Evolutionary conservation across 495 filamentous ascomycete genomes (phyloP).

Genomic region (Recurvomyces mirabilis): DNA sequence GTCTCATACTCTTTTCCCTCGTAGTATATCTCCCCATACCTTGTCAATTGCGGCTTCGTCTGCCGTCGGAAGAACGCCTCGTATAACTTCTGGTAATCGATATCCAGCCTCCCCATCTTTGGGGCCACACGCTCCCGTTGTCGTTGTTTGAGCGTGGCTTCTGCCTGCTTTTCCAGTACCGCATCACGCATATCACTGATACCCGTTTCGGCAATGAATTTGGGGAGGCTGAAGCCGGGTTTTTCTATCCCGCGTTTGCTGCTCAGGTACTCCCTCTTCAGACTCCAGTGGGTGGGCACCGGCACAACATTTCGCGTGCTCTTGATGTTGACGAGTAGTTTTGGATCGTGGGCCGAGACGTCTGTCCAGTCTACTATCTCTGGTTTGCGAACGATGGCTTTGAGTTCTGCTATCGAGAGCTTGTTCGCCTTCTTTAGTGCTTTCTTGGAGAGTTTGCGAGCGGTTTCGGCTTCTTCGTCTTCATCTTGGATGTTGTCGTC

Average conservation of each 20-base stretch:
- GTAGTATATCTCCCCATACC: constrained; percentile 96
- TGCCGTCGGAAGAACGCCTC: constrained; percentile 97
- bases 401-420: constrained; percentile 87
- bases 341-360: constrained; percentile 80
- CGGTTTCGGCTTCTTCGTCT: constrained; percentile 63
- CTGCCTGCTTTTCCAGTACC: constrained; percentile 86
- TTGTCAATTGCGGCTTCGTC: constrained; percentile 84
- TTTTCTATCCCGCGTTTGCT: constrained; percentile 96
- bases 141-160: constrained; percentile 83
- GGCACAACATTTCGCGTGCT: constrained; percentile 91
- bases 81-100: constrained; percentile 95
- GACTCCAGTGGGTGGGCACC: constrained; percentile 83
- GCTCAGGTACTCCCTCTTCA: constrained; percentile 93
- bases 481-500: constrained; percentile 85
- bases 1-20: constrained; percentile 98
- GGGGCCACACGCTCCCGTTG: constrained; percentile 88
- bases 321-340: constrained; percentile 85
- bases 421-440: constrained; percentile 82
- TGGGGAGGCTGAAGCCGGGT: constrained; percentile 78
- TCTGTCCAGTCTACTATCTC: constrained; percentile 98
- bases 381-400: constrained; percentile 79
- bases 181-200: constrained; percentile 97
- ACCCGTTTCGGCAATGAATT: constrained; percentile 95
- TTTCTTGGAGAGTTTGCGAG: constrained; percentile 76
- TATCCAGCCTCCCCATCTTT: constrained; percentile 95